Evolutionary conservation across 495 filamentous ascomycete genomes (phyloP), one percentile per base, ranked within the genome.

Genomic region (Saxophila tyrrhenica): DNA sequence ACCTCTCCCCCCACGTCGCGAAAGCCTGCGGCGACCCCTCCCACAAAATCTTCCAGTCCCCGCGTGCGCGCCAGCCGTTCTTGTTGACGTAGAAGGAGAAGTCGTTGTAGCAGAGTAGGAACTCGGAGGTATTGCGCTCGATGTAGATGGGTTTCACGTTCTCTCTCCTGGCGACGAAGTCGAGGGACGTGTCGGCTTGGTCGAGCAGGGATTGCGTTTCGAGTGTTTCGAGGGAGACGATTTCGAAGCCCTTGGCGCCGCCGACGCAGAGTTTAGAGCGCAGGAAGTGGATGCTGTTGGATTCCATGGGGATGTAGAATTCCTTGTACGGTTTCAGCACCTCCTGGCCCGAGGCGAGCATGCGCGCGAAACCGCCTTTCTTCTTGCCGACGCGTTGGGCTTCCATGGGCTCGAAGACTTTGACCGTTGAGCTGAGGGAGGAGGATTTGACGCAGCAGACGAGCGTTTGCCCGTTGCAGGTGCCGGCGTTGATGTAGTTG

Each of bases 81-180:
- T 92, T 80, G 69, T 99, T 97, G 62, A 99, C 92, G 63, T 95
- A 99, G 77, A 99, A 97, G 19, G 87, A 94, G 67, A 95, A 97
- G 62, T 99, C 94, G 20, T 86, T 88, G 69, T 99, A 99, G 68
- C 95, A 96, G 51, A 99, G 79, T 41, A 99, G 76, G 77, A 99
- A 99, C 66, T 97, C 94, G 58, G 89, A 88, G 59, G 91, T 88
- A 62, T 97, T 81, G 19, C 94, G 84, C 67, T 97, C 94, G 64
- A 99, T 96, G 62, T 95, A 89, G 56, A 99, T 92, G n/a, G 94
- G 91, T 65, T 88, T 86, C 57, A 92, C 84, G 61, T 85, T 87
- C 65, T 98, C 92, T 63, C 91, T 89, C 38, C 87, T 81, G 41
- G 87, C 83, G 29, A 97, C 91, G 61, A 99, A 95, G 67, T 99